Base-by-base conservation (phyloP, 1,139 yeast species). In the Wickerhamomyces sp. region DNA sequence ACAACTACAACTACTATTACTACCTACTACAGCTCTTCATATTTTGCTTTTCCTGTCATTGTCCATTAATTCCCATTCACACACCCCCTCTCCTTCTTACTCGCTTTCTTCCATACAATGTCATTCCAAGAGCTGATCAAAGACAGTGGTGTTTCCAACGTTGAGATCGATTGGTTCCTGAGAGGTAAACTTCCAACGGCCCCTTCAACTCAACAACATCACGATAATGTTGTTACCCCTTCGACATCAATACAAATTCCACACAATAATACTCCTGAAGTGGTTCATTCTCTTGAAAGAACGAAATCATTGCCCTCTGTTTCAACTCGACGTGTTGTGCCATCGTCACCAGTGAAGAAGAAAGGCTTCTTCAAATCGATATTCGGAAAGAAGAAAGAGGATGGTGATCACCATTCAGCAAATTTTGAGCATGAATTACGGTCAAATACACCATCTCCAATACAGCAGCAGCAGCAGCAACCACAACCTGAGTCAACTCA, bases 101-200 rank as follows among this genome's bases (percentile, higher is more conserved):
- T n/a, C n/a, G n/a, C n/a, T n/a, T n/a, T n/a, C n/a, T n/a, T n/a
- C n/a, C n/a, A n/a, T n/a, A n/a, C n/a, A n/a, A n/a, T n/a, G n/a
- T n/a, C n/a, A n/a, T n/a, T n/a, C n/a, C n/a, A n/a, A n/a, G n/a
- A n/a, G n/a, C n/a, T n/a, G n/a, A n/a, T n/a, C n/a, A n/a, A n/a
- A 2, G 30, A 28, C 2, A 27, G 17, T 14, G 38, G 35, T 15
- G 38, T 38, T 2, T 38, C 41, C 6, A 43, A 45, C 15, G 41
- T 36, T 41, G 54, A 58, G 31, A 44, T 56, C 17, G 59, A 72
- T 45, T 75, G 79, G 80, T 63, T 75, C 40, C 56, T 75, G 15
- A 57, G 77, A 38, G 59, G 55, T 5, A 39, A 43, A 26, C 59
- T 57, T 14, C 48, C 62, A 13, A 47, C 18, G 15, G 25, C n/a